Evolutionary conservation across 805 yeast species (phyloP), one percentile per base, ranked within the genome.

Genomic region (Metschnikowia kofuensis): DNA sequence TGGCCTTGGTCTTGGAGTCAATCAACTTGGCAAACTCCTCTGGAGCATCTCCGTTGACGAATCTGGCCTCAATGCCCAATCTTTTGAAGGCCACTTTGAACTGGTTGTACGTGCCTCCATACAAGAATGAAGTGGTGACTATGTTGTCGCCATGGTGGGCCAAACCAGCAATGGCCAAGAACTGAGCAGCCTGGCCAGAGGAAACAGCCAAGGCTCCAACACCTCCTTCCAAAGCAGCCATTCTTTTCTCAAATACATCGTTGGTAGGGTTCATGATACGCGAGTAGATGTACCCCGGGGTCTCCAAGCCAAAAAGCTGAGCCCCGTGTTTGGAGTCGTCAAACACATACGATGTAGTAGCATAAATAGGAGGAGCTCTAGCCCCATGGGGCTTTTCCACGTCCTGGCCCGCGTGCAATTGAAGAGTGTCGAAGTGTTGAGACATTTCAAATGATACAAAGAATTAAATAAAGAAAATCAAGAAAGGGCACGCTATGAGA

Each of bases 101-200:
- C 68, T 92, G 96, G 68, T 92, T 92, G 74, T 85, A 90, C 50
- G 97, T 91, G 62, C 99, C 99, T 57, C 99, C 99, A 66, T 94
- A 92, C 53, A 92, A 75, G 75, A 66, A 89, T 7, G 96, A 80
- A 26, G 97, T 85, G 30, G 96, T 84, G 47, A 92, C 81, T 57
- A 92, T 80, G 73, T 94, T 94, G 65, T 89, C 96, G 60, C 98
- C 98, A 48, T 81, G 68, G 58, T 86, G 89, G 35, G 96, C 95
- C 58, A 90, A 77, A 48, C 89, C 89, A 34, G 87, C 78, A 65
- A 90, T 75, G 16, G 97, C 96, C 50, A 87, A 65, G 57, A 89
- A 82, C 68, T 91, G 97, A 28, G 98, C 97, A 47, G 97, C 92
- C 72, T 91, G 97, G 53, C 99, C 99, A n/a, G 97, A 90, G 21